Evolutionary conservation across 306 rosid species (phyloP).

Genomic region (Corylus americana): DNA sequence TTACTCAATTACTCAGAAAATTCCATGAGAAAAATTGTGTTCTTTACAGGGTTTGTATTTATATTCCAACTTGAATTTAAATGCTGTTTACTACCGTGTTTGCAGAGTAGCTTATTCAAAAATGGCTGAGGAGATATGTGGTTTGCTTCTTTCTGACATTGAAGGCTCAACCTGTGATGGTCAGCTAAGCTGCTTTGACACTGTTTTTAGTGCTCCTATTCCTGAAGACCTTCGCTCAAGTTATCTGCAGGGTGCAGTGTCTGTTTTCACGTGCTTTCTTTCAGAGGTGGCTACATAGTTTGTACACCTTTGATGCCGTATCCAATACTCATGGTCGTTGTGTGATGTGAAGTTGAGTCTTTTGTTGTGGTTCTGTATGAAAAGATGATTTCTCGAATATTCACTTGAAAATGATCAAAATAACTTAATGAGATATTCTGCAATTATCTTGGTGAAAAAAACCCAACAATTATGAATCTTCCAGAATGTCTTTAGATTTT

Average conservation of each 20-base stretch:
- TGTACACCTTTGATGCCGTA: not conserved
- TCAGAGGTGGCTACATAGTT: constrained; percentile 64
- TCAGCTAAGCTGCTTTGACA: constrained; percentile 77
- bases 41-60: not conserved
- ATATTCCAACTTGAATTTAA: not conserved
- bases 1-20: too few relatives aligned
- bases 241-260: constrained; percentile 79
- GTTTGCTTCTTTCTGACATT: constrained; percentile 60
- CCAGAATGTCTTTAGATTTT: too few relatives aligned
- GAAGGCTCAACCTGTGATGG: constrained; percentile 68
- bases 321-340: not conserved
- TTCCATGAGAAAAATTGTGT: too few relatives aligned
- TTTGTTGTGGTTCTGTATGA: not conserved
- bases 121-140: constrained; percentile 78
- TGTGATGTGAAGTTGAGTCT: not conserved
- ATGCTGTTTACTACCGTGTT: constrained; percentile 15
- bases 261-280: constrained; percentile 73
- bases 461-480: too few relatives aligned
- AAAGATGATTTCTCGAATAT: too few relatives aligned
- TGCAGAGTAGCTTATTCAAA: constrained; percentile 81
- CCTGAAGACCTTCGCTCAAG: constrained; percentile 76
- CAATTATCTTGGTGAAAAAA: too few relatives aligned
- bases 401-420: too few relatives aligned
- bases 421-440: too few relatives aligned
- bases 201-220: constrained; percentile 72